Percentiles rank a stretch among this genome's conserved stretches.
phyloP scores from a whole-genome alignment of 352 stramenopile genomes.

The Peronospora destructor region DNA sequence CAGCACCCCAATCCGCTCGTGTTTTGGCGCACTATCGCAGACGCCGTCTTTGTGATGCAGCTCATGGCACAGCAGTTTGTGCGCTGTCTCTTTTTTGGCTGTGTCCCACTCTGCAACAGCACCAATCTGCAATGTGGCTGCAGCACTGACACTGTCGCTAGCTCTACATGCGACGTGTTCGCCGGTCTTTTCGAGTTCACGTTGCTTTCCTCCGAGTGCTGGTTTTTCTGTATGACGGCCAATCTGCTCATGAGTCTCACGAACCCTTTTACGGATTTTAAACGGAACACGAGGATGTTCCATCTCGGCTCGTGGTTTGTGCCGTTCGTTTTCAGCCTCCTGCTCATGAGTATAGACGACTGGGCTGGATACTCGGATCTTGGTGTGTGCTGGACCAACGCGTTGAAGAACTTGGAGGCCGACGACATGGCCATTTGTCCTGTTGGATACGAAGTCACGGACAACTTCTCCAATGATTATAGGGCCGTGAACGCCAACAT shows the following conservation, averaged over 20 bases:
- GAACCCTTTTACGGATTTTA: constrained; percentile 89
- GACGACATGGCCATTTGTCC: constrained; percentile 31
- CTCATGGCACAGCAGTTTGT: constrained; percentile 76
- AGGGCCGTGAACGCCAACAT: constrained; percentile 80
- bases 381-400: constrained; percentile 83
- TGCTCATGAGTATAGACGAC: constrained; percentile 69
- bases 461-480: constrained; percentile 62
- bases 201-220: constrained; percentile 76
- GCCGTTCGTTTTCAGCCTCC: constrained; percentile 46
- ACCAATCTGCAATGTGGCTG: constrained; percentile 74
- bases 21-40: constrained; percentile 83
- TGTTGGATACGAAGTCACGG: constrained; percentile 35
- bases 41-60: constrained; percentile 79
- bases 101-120: constrained; percentile 62
- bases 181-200: constrained; percentile 82
- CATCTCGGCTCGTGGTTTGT: constrained; percentile 81
- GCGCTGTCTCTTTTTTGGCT: constrained; percentile 75
- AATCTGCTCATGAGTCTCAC: constrained; percentile 83
- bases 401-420: constrained; percentile 49
- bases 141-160: constrained; percentile 35
- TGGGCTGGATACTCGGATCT: constrained; percentile 83
- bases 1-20: constrained; percentile 85
- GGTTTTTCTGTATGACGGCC: constrained; percentile 88
- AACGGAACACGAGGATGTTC: constrained; percentile 78
- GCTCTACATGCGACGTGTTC: constrained; percentile 63